A percentile compares a stretch with the other conserved stretches of the same genome.
Evolutionary conservation across 2,329 filamentous ascomycete genomes (phyloP).

Genomic region (Colletotrichum gigasporum): DNA sequence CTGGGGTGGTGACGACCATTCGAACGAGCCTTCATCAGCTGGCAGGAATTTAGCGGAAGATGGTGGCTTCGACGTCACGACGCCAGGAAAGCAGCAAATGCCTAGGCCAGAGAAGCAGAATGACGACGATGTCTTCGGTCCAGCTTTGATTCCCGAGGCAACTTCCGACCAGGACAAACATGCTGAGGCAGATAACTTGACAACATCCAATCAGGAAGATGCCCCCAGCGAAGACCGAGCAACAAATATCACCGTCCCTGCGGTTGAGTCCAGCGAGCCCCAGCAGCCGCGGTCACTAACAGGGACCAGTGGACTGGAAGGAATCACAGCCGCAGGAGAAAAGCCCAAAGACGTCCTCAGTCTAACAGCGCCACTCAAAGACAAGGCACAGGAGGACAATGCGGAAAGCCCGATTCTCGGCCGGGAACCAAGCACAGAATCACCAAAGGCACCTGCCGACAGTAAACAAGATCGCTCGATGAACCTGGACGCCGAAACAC

Average conservation of each 20-base stretch:
- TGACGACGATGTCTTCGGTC: constrained; percentile 18
- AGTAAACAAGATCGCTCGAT: neutral
- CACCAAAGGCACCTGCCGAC: neutral
- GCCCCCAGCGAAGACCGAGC: neutral
- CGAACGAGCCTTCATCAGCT: neutral
- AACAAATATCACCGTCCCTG: neutral
- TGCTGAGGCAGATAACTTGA: neutral
- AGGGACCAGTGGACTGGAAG: neutral
- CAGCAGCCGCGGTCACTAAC: neutral
- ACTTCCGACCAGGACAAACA: too few species aligned
- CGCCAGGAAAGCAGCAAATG: too few species aligned
- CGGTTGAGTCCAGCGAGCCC: neutral
- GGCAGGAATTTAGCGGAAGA: neutral
- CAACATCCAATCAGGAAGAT: neutral
- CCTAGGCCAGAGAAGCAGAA: neutral
- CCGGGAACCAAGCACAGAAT: constrained; percentile 29
- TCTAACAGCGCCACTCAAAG: constrained; percentile 25
- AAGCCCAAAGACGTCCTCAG: constrained; percentile 27
- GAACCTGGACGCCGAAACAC: neutral
- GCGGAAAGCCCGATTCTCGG: constrained; percentile 51
- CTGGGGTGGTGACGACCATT: constrained; percentile 37
- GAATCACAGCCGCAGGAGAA: neutral
- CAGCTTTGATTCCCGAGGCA: too few species aligned
- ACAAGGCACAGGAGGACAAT: constrained; percentile 39
- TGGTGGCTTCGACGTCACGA: neutral